phyloP scores from a whole-genome alignment of 768 basidiomycete genomes.

The Coprinopsis strossmayeri region DNA sequence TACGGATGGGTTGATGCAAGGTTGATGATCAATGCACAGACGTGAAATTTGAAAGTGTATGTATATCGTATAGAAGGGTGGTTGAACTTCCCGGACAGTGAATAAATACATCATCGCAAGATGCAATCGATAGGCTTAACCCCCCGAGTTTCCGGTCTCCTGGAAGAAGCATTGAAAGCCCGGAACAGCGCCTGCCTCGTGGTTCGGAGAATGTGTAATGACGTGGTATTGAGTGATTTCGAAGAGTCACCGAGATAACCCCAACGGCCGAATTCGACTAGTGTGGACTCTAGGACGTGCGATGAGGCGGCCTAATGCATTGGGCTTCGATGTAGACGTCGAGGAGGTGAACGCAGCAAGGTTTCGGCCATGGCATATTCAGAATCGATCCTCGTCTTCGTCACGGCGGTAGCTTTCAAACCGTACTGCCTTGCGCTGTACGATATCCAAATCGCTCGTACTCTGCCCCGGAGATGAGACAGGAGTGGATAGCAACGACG shows the following conservation, averaged over 20 bases:
- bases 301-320: no score
- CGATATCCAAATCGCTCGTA: constrained; percentile 19
- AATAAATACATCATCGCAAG: background rate
- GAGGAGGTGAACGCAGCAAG: no score
- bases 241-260: background rate
- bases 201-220: no score
- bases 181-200: no score
- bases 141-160: background rate
- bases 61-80: background rate
- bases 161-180: background rate
- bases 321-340: no score
- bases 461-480: constrained; percentile 34
- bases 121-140: background rate
- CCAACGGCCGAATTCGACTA: background rate
- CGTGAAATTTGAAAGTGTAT: no score
- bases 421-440: constrained; percentile 54
- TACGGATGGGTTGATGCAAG: no score
- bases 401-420: constrained; percentile 33
- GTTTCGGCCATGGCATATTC: constrained; percentile 3
- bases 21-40: no score
- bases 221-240: background rate
- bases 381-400: constrained; percentile 13
- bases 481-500: constrained; percentile 24
- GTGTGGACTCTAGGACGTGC: no score
- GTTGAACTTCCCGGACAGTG: no score